A percentile compares a stretch with the other conserved stretches of the same genome.
phyloP scores from a whole-genome alignment of 371 early-diverging fungal genomes.

The Mortierella polycephala region DNA sequence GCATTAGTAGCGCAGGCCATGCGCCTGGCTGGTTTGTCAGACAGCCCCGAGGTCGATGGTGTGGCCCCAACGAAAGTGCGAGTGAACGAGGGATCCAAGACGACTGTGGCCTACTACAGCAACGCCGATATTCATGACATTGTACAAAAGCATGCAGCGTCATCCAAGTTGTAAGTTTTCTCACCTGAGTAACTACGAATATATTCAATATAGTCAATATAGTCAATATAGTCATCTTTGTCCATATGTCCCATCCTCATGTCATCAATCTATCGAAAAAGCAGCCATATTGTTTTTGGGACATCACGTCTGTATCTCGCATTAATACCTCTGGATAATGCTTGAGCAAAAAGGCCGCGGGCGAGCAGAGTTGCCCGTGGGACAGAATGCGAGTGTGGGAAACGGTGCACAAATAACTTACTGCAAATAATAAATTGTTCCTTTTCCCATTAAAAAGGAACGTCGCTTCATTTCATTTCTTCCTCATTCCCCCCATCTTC shows the following conservation, averaged over 20 bases:
- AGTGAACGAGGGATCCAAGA: slow-evolving; percentile 24
- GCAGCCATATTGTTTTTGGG: too few relatives aligned
- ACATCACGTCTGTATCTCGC: too few relatives aligned
- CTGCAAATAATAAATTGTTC: background rate
- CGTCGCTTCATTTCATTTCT: background rate
- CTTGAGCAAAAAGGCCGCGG: too few relatives aligned
- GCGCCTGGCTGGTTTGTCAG: slow-evolving; percentile 29
- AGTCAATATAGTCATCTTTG: too few relatives aligned
- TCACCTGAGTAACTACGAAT: background rate
- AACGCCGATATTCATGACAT: slow-evolving; percentile 45
- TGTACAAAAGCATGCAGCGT: slow-evolving; percentile 17
- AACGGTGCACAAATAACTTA: too few relatives aligned
- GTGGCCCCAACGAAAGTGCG: slow-evolving; percentile 23
- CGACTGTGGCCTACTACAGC: slow-evolving; percentile 24
- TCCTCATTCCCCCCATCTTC: background rate
- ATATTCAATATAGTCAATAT: too few relatives aligned
- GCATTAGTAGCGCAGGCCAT: slow-evolving; percentile 33
- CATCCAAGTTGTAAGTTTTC: slow-evolving; percentile 23
- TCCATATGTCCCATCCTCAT: too few relatives aligned
- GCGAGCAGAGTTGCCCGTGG: too few relatives aligned
- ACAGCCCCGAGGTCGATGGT: slow-evolving; percentile 22
- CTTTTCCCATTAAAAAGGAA: background rate
- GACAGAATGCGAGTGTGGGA: too few relatives aligned
- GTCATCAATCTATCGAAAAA: too few relatives aligned
- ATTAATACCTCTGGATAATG: too few relatives aligned